Percentiles rank a stretch among this genome's conserved stretches.
phyloP scores from a whole-genome alignment of 345 rosid genomes.

The Eucalyptus sp. region DNA sequence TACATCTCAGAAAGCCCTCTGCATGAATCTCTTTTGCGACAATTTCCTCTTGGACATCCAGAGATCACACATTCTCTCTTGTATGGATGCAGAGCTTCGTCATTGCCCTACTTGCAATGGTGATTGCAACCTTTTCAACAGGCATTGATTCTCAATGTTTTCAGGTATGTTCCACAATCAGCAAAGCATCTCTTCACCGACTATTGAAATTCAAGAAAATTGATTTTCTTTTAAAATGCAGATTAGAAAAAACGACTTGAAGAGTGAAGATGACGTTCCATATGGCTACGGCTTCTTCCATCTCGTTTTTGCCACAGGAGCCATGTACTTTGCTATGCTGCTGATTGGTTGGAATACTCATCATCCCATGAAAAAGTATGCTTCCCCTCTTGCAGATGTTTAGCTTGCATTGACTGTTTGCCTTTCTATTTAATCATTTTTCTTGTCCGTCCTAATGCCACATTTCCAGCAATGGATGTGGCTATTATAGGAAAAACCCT shows the following conservation, averaged over 20 bases:
- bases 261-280: conserved; percentile 66
- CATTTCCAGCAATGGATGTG: background rate
- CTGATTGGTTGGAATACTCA: conserved; percentile 95
- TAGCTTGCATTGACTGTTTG: background rate
- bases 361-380: conserved; percentile 72
- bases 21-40: background rate
- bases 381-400: background rate
- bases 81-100: conserved; percentile 54
- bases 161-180: conserved; percentile 38
- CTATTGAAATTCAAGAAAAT: background rate
- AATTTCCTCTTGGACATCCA: background rate
- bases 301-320: conserved; percentile 93
- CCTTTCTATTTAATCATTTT: background rate
- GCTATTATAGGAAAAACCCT: background rate
- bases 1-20: background rate
- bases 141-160: conserved; percentile 95
- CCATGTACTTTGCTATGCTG: conserved; percentile 96
- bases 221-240: conserved; percentile 7
- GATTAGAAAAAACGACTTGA: conserved; percentile 42
- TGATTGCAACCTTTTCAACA: conserved; percentile 89
- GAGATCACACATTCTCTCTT: background rate
- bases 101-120: conserved; percentile 82
- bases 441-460: background rate
- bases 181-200: background rate
- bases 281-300: conserved; percentile 98